Conservation (phyloP, 129 eudicot genomes). For the Ambrosia trifida region DNA sequence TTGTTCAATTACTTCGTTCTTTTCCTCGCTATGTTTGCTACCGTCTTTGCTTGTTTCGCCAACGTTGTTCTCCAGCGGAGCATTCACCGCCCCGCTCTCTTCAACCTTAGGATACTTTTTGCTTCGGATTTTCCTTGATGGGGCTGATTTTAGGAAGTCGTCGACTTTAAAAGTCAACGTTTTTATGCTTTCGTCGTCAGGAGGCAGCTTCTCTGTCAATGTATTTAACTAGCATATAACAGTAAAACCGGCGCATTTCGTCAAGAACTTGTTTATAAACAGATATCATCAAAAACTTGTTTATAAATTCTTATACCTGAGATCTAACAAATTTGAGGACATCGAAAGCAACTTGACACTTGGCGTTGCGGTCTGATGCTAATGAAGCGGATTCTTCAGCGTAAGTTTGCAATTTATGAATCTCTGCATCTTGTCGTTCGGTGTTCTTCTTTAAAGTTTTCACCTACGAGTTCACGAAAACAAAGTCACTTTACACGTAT, state of each 20-base stretch:
- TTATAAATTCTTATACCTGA: constrained; percentile 37
- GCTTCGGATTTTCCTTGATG: constrained; percentile 9
- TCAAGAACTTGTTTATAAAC: background rate
- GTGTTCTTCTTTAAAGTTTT: constrained; percentile 56
- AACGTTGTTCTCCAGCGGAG: background rate
- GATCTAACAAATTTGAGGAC: constrained; percentile 44
- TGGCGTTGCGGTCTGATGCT: constrained; percentile 56
- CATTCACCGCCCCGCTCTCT: background rate
- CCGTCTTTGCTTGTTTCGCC: constrained; percentile 24
- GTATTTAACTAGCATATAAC: constrained; percentile 53
- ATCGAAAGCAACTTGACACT: constrained; percentile 43
- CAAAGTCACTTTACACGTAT: background rate
- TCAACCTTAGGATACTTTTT: constrained; percentile 16
- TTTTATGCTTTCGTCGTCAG: constrained; percentile 45
- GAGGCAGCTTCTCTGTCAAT: constrained; percentile 49
- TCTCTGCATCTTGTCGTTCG: constrained; percentile 61
- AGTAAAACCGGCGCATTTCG: background rate
- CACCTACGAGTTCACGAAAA: constrained; percentile 37
- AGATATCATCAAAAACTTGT: background rate
- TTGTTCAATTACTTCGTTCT: constrained; percentile 73
- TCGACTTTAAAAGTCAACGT: constrained; percentile 43
- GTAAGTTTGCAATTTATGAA: constrained; percentile 41
- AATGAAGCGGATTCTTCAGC: constrained; percentile 50
- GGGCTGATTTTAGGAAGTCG: constrained; percentile 30
- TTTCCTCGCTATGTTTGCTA: constrained; percentile 38